Evolutionary conservation across 2,329 filamentous ascomycete genomes (phyloP).

Genomic region (Hawksworthiomyces lignivorus): DNA sequence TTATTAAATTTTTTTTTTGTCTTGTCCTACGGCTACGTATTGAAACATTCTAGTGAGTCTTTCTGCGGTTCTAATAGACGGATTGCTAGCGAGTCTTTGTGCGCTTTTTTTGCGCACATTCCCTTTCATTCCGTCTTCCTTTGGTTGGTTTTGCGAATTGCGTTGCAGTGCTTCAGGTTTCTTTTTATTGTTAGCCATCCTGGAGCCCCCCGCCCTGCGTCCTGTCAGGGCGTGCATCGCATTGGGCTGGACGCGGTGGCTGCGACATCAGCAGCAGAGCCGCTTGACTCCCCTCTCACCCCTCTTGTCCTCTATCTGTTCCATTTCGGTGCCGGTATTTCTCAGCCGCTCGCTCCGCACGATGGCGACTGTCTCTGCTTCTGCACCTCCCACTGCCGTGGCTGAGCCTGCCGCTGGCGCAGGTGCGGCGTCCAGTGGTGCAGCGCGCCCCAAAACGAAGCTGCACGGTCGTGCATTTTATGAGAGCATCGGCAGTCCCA

Average conservation of each 20-base stretch:
- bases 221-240: constrained; percentile 4
- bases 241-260: background rate
- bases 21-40: no score
- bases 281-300: background rate
- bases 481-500: constrained; percentile 87
- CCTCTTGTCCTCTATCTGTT: no score
- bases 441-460: constrained; percentile 40
- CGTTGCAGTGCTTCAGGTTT: no score
- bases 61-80: no score
- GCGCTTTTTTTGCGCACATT: no score
- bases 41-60: no score
- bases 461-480: constrained; percentile 86
- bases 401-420: constrained; percentile 7
- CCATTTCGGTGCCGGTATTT: constrained; percentile 5
- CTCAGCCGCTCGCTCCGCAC: constrained; percentile 14
- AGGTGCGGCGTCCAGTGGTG: background rate
- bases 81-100: no score
- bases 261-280: background rate
- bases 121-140: no score
- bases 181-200: constrained; percentile 9
- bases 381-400: no score
- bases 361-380: constrained; percentile 7
- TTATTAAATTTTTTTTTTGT: no score
- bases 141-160: no score
- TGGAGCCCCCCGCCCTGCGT: constrained; percentile 8